Conservation (phyloP, 768 basidiomycete species). For the Neoboletus magnificus region DNA sequence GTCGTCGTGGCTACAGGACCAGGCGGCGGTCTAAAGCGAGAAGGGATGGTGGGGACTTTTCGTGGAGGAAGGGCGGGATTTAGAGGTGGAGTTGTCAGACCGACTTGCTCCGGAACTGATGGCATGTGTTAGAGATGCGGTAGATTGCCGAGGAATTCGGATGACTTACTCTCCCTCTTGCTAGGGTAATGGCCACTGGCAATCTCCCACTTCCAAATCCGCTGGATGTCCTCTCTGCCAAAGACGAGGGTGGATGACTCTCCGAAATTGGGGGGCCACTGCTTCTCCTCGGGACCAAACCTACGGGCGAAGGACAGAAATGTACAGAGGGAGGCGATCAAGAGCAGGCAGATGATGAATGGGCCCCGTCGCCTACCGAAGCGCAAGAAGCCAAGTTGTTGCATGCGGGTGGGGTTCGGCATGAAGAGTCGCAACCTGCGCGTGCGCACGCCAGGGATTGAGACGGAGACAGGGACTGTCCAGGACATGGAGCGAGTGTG, state of each 20-base stretch:
- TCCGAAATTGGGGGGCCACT: slow-evolving; percentile 58
- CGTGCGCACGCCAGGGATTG: slow-evolving; percentile 56
- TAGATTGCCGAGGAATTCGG: not conserved
- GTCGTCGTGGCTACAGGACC: slow-evolving; percentile 53
- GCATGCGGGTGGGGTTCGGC: slow-evolving; percentile 59
- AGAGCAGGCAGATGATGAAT: slow-evolving; percentile 45
- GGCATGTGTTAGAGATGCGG: not conserved
- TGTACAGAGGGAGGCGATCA: slow-evolving; percentile 48
- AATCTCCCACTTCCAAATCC: slow-evolving; percentile 96
- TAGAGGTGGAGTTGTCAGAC: slow-evolving; percentile 49
- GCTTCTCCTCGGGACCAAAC: slow-evolving; percentile 58
- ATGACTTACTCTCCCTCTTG: slow-evolving; percentile 61
- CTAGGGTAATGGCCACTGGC: slow-evolving; percentile 93
- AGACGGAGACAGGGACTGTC: slow-evolving; percentile 56
- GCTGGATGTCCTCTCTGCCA: slow-evolving; percentile 72
- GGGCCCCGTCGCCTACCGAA: slow-evolving; percentile 60
- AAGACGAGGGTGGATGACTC: slow-evolving; percentile 74
- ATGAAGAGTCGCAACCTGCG: slow-evolving; percentile 56
- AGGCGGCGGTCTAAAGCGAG: slow-evolving; percentile 45
- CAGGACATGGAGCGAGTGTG: slow-evolving; percentile 47
- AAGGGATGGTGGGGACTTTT: slow-evolving; percentile 43
- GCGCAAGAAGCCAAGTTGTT: slow-evolving; percentile 52
- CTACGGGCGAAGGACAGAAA: slow-evolving; percentile 59
- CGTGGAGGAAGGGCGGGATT: slow-evolving; percentile 76
- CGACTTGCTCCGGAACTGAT: slow-evolving; percentile 69